Conservation (phyloP, 768 basidiomycete species). For the Coprinopsis strossmayeri region DNA sequence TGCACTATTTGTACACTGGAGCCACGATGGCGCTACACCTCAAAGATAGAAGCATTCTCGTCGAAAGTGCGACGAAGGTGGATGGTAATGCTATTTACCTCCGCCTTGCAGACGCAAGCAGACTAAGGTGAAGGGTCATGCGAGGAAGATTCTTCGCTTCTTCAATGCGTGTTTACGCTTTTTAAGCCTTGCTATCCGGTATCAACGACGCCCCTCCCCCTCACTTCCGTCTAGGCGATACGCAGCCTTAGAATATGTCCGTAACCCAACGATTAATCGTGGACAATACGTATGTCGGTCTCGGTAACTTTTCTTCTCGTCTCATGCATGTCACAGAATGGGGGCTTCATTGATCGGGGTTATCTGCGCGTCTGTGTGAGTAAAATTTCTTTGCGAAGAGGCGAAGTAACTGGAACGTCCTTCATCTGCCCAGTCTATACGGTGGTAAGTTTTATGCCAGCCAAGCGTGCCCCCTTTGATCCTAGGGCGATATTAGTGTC, state of each 20-base stretch:
- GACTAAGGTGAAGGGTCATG: constrained; percentile 2
- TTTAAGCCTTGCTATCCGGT: constrained; percentile 18
- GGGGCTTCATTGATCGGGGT: constrained; percentile 47
- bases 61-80: constrained; percentile 4
- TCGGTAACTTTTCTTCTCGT: neutral
- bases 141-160: constrained; percentile 15
- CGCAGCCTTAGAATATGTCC: constrained; percentile 15
- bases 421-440: constrained; percentile 31
- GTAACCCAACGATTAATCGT: constrained; percentile 16
- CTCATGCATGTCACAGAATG: constrained; percentile 27
- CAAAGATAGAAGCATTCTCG: constrained; percentile 10
- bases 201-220: constrained; percentile 13
- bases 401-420: neutral
- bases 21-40: constrained; percentile 6
- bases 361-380: constrained; percentile 41
- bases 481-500: constrained; percentile 31
- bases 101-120: constrained; percentile 7
- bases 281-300: constrained; percentile 29
- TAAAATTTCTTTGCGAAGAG: neutral
- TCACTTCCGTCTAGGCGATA: constrained; percentile 10
- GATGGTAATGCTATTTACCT: constrained; percentile 9
- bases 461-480: constrained; percentile 2
- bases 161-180: constrained; percentile 12
- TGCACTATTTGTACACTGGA: constrained; percentile 1
- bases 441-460: constrained; percentile 33